A percentile compares a stretch with the other conserved stretches of the same genome.
Conservation (phyloP, 257 asterid species). For the Nicotiana otophora region DNA sequence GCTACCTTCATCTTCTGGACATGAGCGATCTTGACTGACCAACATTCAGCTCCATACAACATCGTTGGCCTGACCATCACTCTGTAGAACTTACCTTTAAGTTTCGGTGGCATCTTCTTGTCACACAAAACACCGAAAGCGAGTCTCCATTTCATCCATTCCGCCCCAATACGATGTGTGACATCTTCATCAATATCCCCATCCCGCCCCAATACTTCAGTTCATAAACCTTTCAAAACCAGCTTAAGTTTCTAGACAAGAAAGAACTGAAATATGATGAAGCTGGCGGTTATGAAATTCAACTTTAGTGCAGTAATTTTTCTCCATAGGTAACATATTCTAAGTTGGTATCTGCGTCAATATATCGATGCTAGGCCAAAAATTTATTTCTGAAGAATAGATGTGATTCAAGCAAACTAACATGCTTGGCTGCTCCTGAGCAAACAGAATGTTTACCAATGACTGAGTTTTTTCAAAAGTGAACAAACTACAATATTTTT, state of each 20-base stretch:
- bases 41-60: no score
- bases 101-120: no score
- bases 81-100: no score
- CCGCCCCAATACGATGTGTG: no score
- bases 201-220: not conserved
- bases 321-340: not conserved
- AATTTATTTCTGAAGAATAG: not conserved
- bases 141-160: no score
- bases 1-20: no score
- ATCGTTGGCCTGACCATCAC: no score
- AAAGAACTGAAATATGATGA: not conserved
- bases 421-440: not conserved
- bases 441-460: not conserved
- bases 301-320: not conserved
- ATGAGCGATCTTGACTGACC: no score
- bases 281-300: not conserved
- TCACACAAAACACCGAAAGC: no score
- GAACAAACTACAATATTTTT: not conserved
- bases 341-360: not conserved
- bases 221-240: not conserved
- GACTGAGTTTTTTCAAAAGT: not conserved
- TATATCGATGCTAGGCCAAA: not conserved
- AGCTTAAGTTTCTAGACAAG: not conserved
- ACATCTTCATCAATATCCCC: no score
- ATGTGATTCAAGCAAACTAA: not conserved